These are phyloP conservation scores for Leccinum fuscescens DNA, from an alignment of 1,284 basidiomycete genomes.

Conservation along the genomic window DNA sequence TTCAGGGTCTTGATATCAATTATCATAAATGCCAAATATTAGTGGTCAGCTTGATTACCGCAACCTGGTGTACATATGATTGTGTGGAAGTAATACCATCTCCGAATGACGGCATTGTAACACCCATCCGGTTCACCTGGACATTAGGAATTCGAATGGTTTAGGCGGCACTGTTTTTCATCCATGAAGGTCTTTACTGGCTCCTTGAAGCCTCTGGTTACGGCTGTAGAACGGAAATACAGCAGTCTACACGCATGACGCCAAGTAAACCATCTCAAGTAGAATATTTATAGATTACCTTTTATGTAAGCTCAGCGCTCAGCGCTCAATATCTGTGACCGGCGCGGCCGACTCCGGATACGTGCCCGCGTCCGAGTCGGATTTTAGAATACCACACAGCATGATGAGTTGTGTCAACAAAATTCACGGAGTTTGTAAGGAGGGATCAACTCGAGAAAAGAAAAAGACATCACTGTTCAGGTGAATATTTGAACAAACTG, in stretches of 20 bases:
- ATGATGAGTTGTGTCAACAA: slow-evolving; percentile 5
- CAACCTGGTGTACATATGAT: neutral
- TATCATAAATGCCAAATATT: neutral
- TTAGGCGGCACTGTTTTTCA: neutral
- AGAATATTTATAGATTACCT: slow-evolving; percentile 2
- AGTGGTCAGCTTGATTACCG: neutral
- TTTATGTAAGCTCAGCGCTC: slow-evolving; percentile 6
- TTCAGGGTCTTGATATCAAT: slow-evolving; percentile 17
- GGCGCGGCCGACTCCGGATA: neutral
- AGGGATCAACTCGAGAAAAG: neutral
- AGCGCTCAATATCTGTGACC: neutral
- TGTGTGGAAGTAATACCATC: neutral
- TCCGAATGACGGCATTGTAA: neutral
- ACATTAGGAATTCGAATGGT: neutral
- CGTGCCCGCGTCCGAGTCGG: neutral
- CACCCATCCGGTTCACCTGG: neutral
- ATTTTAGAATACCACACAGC: neutral
- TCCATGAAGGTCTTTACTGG: neutral
- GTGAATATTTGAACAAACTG: neutral
- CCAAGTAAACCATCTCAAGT: slow-evolving; percentile 1
- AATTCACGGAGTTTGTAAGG: neutral
- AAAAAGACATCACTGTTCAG: neutral
- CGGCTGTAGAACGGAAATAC: slow-evolving; percentile 31
- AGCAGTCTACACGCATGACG: neutral
- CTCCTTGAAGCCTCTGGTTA: neutral